Base-by-base conservation (phyloP, 139 green algal genomes). In the Tetradesmus lagerheimii region DNA sequence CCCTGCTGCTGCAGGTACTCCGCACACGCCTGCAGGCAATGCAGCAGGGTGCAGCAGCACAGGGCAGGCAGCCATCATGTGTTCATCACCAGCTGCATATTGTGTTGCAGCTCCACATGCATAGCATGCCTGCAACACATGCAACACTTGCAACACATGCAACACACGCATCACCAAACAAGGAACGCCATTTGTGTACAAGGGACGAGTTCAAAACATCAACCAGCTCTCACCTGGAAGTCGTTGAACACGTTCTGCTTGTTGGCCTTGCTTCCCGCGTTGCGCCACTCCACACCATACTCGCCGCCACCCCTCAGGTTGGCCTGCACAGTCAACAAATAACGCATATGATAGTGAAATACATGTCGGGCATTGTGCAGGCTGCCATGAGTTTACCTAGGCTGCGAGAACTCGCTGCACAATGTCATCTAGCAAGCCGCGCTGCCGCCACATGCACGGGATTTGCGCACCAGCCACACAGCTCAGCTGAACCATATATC, bases 231-330 rank as follows among this genome's bases (percentile, higher is more conserved):
- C 50, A 95, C 93, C 92, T 95, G 94, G 90, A 96, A 95, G 87
- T 94, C 92, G 57, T 94, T 91, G 62, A 95, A 94, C 74, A 99
- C 96, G 88, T 99, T 99, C 90, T 99, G 97, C 92, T 97, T 98
- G 91, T 96, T 95, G 29, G 87, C 29, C 75, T 90, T 84, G 14
- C 89, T 94, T 1, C 97, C 97, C 0, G 94, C 96, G 80, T 98
- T 94, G 47, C 97, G 94, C 98, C 98, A 99, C 9, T 92, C 90
- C 14, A 93, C 93, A 83, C 98, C 98, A 83, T 98, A 99, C 94
- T 99, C 98, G 12, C 96, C 97, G 0, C 97, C 98, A 8, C 98
- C 97, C 1, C 97, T 92, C 15, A 99, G 89, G 91, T 98, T 99
- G 50, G 97, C 97, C 86, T 71, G 57, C 57, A 31, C 5, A 31